Percentiles rank a stretch among this genome's conserved stretches.
Conservation (phyloP, 306 rosid species). For the Medicago ruthenica region DNA sequence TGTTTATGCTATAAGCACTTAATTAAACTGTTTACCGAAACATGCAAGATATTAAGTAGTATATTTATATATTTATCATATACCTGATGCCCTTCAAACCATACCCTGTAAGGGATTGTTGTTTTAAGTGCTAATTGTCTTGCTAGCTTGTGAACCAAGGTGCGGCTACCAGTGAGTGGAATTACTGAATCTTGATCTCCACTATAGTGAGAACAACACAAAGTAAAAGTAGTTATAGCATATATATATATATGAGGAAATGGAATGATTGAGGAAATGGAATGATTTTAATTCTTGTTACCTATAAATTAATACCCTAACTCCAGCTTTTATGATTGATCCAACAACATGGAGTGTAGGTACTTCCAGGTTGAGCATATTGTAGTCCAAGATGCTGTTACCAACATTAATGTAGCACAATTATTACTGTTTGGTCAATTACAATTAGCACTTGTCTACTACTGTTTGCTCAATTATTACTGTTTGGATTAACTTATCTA, state of each 20-base stretch:
- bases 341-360: constrained; percentile 81
- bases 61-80: background rate
- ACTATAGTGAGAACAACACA: constrained; percentile 49
- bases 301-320: constrained; percentile 87
- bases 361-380: constrained; percentile 80
- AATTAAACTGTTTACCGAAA: too few species aligned
- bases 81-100: constrained; percentile 90
- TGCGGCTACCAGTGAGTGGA: constrained; percentile 92
- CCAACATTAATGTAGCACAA: background rate
- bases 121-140: constrained; percentile 65
- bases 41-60: background rate
- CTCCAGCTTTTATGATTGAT: constrained; percentile 72
- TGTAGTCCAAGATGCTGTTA: constrained; percentile 71
- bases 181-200: constrained; percentile 99
- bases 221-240: constrained; percentile 24
- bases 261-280: too few species aligned
- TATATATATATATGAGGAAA: constrained; percentile 3
- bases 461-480: too few species aligned
- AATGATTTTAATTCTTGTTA: constrained; percentile 38
- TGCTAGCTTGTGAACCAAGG: constrained; percentile 76
- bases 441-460: too few species aligned
- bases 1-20: too few species aligned
- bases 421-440: too few species aligned
- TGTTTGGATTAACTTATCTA: too few species aligned
- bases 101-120: constrained; percentile 85